Base-by-base conservation (phyloP, 768 basidiomycete species). In the Cyclocybe cylindracea region DNA sequence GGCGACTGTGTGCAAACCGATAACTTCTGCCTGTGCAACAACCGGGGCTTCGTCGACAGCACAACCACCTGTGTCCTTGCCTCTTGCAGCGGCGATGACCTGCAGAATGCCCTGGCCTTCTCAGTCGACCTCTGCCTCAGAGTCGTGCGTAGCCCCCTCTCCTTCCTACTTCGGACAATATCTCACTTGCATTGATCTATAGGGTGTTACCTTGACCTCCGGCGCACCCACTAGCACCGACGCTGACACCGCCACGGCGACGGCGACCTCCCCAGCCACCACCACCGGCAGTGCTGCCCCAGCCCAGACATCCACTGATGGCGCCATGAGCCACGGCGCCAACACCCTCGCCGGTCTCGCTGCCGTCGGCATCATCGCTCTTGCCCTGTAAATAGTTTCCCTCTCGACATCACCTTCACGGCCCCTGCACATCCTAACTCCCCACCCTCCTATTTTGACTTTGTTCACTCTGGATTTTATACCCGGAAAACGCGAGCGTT, bases 21-120 rank as follows among this genome's bases (percentile, higher is more conserved):
- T 69, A 70, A 78, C 61, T 55, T 57, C 24, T 91, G 89, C 59
- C 69, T 86, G 31, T 89, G 87, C 77, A 66, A 69, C 5, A 71
- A 69, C 62, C 0, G 57, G 14, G n/a, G 50, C 1, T 88, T 85
- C 61, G 58, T 86, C 53, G 43, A 50, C 36, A 62, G 64, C 47
- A 75, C 76, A 42, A 79, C 81, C 35, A 1, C 58, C 0, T 88
- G 86, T 67, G 78, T 87, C 54, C 16, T 64, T 44, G 35, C 44
- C 4, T 56, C 66, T n/a, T 88, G 87, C 72, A 53, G 57, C 0
- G 78, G 75, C 42, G 36, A 34, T 9, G 83, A 86, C 61, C 71
- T 84, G 50, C 32, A 57, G 19, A 58, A 45, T 10, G 80, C 85
- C n/a, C 62, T 77, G 45, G 14, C 48, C 0, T 66, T 63, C 47